Base-by-base conservation (phyloP, 1,139 yeast genomes). In the Spathaspora sp. region DNA sequence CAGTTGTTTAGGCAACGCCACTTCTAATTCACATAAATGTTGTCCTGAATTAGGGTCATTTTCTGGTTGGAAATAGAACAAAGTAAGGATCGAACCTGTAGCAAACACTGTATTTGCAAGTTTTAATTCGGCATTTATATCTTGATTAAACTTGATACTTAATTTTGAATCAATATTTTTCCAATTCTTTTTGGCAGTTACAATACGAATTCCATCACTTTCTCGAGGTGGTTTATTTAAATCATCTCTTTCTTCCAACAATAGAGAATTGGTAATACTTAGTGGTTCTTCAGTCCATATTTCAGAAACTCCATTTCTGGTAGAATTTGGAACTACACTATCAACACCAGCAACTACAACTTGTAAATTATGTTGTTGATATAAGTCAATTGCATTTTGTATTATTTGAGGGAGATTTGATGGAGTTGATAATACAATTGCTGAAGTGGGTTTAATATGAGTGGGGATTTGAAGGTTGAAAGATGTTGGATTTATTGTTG, bases 271-370 rank as follows among this genome's bases (percentile, higher is more conserved):
- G 9, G 54, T 50, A 16, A 76, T 59, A 1, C 49, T 48, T 11
- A 75, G 51, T 4, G 51, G 51, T 6, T 64, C 57, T 38, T 70
- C 71, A 29, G 71, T 54, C 83, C 84, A 80, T 42, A 79, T 52
- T 56, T 76, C 80, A 7, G 79, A 66, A 7, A 76, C 58, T 0
- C 81, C 83, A 50, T 71, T 63, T 38, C 78, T 57, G 9, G 59
- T 58, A 0, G 73, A 69, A 41, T 63, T 58, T 16, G 72, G 74
- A 7, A 55, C 60, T 11, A 77, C 65, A 1, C 80, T 65, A 51
- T 80, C 83, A 4, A 77, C 67, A 7, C 82, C 80, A 0, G 79
- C 81, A 10, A 74, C 78, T 6, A 76, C 58, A 0, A 76, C 65
- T 52, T 76, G 80, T n/a, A 76, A 42, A 5, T 63, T 54, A 10